These are phyloP conservation scores for Epichloe elymi DNA, from an alignment of 2,329 filamentous ascomycete species.

Conservation along the genomic window DNA sequence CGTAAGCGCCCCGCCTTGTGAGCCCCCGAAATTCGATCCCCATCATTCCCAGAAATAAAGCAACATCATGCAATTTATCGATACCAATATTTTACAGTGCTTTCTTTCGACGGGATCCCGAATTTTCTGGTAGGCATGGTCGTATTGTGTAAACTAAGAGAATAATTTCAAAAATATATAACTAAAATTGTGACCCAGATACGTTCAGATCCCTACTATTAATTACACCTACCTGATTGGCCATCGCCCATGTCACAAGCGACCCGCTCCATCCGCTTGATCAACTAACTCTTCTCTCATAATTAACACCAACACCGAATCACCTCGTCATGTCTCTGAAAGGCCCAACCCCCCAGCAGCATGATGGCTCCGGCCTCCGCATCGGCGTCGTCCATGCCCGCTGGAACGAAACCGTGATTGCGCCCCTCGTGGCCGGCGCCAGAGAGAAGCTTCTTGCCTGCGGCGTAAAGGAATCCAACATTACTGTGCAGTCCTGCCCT, in stretches of 20 bases:
- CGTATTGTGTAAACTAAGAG: too few species aligned
- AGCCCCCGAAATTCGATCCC: too few species aligned
- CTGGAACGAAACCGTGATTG: slow-evolving; percentile 86
- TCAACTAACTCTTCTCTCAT: neutral
- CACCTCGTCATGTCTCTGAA: slow-evolving; percentile 33
- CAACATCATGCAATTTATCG: too few species aligned
- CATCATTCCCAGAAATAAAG: too few species aligned
- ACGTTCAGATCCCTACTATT: too few species aligned
- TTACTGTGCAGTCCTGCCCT: slow-evolving; percentile 78
- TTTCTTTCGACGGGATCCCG: too few species aligned
- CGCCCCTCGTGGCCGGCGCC: slow-evolving; percentile 67
- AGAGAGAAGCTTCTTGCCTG: slow-evolving; percentile 63
- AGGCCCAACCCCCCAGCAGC: slow-evolving; percentile 41
- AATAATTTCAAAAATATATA: too few species aligned
- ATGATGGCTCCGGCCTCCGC: slow-evolving; percentile 62
- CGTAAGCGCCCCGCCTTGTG: too few species aligned
- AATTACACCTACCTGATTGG: neutral
- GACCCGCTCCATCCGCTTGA: too few species aligned
- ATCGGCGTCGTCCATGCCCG: slow-evolving; percentile 92
- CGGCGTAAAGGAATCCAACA: slow-evolving; percentile 79
- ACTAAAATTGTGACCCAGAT: too few species aligned
- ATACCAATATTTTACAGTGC: too few species aligned
- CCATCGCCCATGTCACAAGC: neutral
- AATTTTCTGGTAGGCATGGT: too few species aligned
- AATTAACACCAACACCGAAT: neutral